phyloP scores from a whole-genome alignment of 1,139 yeast species.

The Suhomyces bokatorum region DNA sequence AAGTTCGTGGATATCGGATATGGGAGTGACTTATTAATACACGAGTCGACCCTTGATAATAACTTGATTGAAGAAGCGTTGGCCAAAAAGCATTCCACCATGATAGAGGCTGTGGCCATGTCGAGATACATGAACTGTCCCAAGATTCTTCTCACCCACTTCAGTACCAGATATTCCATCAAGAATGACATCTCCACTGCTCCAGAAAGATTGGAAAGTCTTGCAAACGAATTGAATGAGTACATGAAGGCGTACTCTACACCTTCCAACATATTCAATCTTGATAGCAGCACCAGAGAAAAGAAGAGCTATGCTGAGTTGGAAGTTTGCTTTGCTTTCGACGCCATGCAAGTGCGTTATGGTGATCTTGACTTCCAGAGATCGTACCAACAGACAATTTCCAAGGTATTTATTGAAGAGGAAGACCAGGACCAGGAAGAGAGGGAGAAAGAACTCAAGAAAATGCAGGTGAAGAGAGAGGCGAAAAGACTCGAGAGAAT shows the following conservation, averaged over 20 bases:
- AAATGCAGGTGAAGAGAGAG: constrained; percentile 35
- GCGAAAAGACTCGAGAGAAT: constrained; percentile 37
- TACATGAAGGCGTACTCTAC: constrained; percentile 26
- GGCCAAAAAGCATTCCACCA: constrained; percentile 84
- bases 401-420: constrained; percentile 19
- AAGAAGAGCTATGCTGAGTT: constrained; percentile 28
- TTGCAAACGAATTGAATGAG: constrained; percentile 26
- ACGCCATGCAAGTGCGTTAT: constrained; percentile 38
- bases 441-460: constrained; percentile 26
- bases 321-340: constrained; percentile 45
- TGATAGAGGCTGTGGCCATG: constrained; percentile 79
- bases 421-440: constrained; percentile 21
- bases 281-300: constrained; percentile 15
- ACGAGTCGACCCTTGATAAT: constrained; percentile 90
- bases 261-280: constrained; percentile 29
- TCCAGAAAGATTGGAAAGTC: constrained; percentile 22
- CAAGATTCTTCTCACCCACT: constrained; percentile 79
- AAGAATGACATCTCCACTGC: constrained; percentile 47
- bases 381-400: constrained; percentile 20
- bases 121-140: constrained; percentile 71
- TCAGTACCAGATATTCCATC: constrained; percentile 85
- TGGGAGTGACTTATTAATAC: constrained; percentile 76
- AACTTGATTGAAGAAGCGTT: constrained; percentile 78
- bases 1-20: constrained; percentile 62
- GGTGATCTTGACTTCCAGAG: constrained; percentile 22